Base-by-base conservation (phyloP, 73 alveolate species). In the Loxodes magnus region DNA sequence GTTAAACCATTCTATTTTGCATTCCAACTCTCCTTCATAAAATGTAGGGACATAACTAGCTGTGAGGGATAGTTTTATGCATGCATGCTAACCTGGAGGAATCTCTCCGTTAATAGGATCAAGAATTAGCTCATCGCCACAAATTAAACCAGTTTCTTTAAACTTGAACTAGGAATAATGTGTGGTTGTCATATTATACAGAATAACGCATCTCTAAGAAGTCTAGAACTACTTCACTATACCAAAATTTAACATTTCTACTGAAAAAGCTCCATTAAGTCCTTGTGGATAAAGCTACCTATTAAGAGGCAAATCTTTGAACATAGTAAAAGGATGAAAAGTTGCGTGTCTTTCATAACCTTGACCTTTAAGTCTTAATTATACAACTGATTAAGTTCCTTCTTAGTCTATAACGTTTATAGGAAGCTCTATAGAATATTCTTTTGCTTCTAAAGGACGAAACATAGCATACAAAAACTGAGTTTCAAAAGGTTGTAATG, bases 181-280 rank as follows among this genome's bases (percentile, higher is more conserved):
- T 27, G 93, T 81, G n/a, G 69, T 61, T 21, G 86, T 73, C 71
- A 79, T 54, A 61, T 93, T 93, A 67, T 93, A 93, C 33, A 93
- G 77, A 27, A 85, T 87, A 34, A 93, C 93, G 55, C 86, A 68
- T 66, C 96, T 81, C 48, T 82, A 79, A 26, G 90, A 72, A 4
- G 87, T 68, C 31, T 72, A 77, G 2, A 79, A 90, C 38, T 76
- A 81, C 51, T 81, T 86, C 38, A 90, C 79, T 79, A 90, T 97
- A 7, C 97, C 98, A 72, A 93, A 93, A 56, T 89, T 96, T n/a
- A 93, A 87, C 56, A 82, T 96, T 76, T 93, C 99, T 3, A 83
- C 64, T 48, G 94, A 67, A 58, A 93, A 93, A 52, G 89, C 94
- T 36, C 89, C 98, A 48, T 84, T 75, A 1, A 86, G 96, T 22